These are phyloP conservation scores for Vitis rotundifolia DNA, from an alignment of 164 flowering plant genomes.

Conservation along the genomic window DNA sequence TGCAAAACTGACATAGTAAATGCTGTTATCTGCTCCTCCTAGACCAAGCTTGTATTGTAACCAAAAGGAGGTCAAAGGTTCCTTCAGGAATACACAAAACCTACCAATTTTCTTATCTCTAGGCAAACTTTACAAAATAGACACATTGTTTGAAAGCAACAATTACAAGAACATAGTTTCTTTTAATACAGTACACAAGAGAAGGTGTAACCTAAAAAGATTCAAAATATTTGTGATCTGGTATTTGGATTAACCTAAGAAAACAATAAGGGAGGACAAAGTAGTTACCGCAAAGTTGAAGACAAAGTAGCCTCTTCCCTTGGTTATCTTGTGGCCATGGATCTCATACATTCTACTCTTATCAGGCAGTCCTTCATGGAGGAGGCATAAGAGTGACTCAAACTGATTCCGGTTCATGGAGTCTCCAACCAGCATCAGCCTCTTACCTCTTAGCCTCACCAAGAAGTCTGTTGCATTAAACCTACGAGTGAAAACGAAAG, in stretches of 20 bases:
- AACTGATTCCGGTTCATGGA: conserved; percentile 97
- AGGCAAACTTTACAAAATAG: too few relatives aligned
- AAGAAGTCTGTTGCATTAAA: conserved; percentile 87
- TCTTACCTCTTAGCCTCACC: conserved; percentile 82
- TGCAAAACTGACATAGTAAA: too few relatives aligned
- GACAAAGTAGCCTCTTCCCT: conserved; percentile 82
- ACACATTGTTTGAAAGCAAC: too few relatives aligned
- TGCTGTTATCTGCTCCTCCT: too few relatives aligned
- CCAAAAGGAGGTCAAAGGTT: too few relatives aligned
- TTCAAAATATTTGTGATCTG: not conserved
- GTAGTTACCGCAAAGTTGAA: conserved; percentile 74
- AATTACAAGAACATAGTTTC: too few relatives aligned
- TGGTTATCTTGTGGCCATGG: conserved; percentile 80
- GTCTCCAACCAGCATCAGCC: conserved; percentile 90
- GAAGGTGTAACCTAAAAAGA: not conserved
- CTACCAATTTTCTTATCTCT: too few relatives aligned
- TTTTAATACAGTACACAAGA: not conserved
- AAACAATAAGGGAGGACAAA: conserved; percentile 1
- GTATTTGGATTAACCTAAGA: not conserved
- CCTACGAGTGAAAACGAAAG: conserved; percentile 41
- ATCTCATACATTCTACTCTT: conserved; percentile 79
- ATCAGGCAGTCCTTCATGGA: conserved; percentile 68
- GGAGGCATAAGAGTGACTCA: conserved; percentile 87
- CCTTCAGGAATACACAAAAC: too few relatives aligned
- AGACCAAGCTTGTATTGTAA: too few relatives aligned